phyloP scores from a whole-genome alignment of 768 basidiomycete genomes.

The Suillus clintonianus region DNA sequence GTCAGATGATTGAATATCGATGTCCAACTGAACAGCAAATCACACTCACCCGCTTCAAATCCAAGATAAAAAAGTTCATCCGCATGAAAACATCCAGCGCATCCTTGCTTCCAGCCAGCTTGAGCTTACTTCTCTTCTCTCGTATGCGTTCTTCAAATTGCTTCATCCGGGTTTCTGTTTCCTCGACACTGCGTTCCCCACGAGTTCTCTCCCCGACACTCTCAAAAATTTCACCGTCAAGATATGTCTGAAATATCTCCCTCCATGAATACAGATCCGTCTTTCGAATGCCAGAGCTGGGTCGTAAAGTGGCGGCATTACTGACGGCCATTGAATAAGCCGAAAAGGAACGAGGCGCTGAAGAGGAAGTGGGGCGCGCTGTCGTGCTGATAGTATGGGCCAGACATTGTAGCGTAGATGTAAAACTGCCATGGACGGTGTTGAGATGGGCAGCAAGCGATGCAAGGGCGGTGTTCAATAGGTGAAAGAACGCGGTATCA shows the following conservation, averaged over 20 bases:
- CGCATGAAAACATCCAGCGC: slow-evolving; percentile 72
- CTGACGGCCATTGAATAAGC: slow-evolving; percentile 28
- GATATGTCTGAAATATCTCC: slow-evolving; percentile 85
- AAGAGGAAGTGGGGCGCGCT: slow-evolving; percentile 34
- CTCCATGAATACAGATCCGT: slow-evolving; percentile 86
- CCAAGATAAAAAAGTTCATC: slow-evolving; percentile 76
- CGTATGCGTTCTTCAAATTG: slow-evolving; percentile 63
- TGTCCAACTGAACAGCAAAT: neutral
- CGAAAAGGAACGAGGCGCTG: slow-evolving; percentile 31
- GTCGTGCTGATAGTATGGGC: slow-evolving; percentile 37
- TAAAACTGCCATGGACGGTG: slow-evolving; percentile 52
- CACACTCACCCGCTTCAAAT: slow-evolving; percentile 69
- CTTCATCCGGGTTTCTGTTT: slow-evolving; percentile 66
- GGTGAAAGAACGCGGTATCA: slow-evolving; percentile 78
- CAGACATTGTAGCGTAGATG: slow-evolving; percentile 47
- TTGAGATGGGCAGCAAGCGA: slow-evolving; percentile 55
- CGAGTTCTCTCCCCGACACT: slow-evolving; percentile 59
- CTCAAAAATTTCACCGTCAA: slow-evolving; percentile 87
- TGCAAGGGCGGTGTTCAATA: slow-evolving; percentile 63
- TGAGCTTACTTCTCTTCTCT: slow-evolving; percentile 51
- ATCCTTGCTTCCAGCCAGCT: slow-evolving; percentile 53
- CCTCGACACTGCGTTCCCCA: slow-evolving; percentile 70
- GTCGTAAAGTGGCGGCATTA: slow-evolving; percentile 38
- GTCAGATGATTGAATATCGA: neutral
- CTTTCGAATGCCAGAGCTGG: slow-evolving; percentile 33